A percentile compares a stretch with the other conserved stretches of the same genome.
Evolutionary conservation across 768 basidiomycete genomes (phyloP).

Genomic region (Boletus coccyginus): DNA sequence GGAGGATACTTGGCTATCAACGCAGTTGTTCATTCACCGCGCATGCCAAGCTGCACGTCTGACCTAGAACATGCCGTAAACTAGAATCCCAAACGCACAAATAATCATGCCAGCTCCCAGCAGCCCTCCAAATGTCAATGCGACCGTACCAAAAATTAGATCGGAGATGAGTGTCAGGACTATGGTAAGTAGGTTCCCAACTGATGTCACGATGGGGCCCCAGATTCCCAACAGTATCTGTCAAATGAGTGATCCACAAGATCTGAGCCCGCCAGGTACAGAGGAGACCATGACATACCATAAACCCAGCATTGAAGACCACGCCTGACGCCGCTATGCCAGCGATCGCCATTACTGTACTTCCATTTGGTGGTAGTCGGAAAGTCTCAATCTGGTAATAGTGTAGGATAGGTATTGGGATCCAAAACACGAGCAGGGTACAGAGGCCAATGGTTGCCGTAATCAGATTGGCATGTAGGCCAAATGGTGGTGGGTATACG

Average conservation of each 20-base stretch:
- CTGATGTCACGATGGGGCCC: conserved; percentile 86
- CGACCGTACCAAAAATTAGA: conserved; percentile 63
- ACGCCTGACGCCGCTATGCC: conserved; percentile 73
- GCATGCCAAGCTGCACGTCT: not conserved
- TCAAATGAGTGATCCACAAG: conserved; percentile 3
- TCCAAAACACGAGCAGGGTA: conserved; percentile 74
- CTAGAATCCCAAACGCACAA: conserved; percentile 77
- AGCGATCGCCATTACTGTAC: conserved; percentile 49
- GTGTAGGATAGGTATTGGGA: conserved; percentile 75
- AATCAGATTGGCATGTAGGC: conserved; percentile 79
- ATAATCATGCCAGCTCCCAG: conserved; percentile 79
- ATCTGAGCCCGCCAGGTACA: not conserved
- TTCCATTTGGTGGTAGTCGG: conserved; percentile 51
- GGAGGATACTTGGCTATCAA: not conserved
- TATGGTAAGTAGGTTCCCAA: conserved; percentile 93
- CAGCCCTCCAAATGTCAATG: conserved; percentile 69
- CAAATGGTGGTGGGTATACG: conserved; percentile 69
- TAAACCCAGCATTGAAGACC: conserved; percentile 80
- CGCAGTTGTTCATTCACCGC: not conserved
- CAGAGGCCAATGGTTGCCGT: conserved; percentile 78
- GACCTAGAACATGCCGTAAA: conserved; percentile 59
- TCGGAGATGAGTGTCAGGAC: conserved; percentile 84
- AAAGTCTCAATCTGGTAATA: conserved; percentile 64
- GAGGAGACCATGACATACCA: conserved; percentile 48
- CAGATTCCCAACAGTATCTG: conserved; percentile 80